A percentile compares a stretch with the other conserved stretches of the same genome.
Conservation (phyloP, 2,329 filamentous ascomycete species). For the Cercospora sesami region DNA sequence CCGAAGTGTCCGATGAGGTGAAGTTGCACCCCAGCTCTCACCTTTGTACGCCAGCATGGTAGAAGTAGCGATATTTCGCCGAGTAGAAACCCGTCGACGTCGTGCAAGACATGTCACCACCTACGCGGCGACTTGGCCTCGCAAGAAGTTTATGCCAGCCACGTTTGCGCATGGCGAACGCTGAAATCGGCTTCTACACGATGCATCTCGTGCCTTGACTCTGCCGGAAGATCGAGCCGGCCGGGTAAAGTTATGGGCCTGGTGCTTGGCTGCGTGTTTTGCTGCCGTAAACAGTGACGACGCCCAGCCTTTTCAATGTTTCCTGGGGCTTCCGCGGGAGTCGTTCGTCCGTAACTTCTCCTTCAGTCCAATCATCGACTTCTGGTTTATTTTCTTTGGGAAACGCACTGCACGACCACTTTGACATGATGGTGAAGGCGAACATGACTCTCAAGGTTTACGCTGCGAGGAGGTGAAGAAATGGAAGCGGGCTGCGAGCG, state of each 20-base stretch:
- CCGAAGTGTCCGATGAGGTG: not conserved
- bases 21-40: not conserved
- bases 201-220: slow-evolving; percentile 1
- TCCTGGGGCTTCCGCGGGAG: not conserved
- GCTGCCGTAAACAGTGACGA: not conserved
- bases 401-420: not conserved
- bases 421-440: not conserved
- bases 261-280: not conserved
- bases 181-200: not conserved
- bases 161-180: not conserved
- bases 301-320: not conserved
- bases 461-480: not conserved
- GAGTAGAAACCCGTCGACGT: not conserved
- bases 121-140: not conserved
- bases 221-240: not conserved
- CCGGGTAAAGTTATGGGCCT: not conserved
- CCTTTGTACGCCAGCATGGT: not conserved
- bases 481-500: not conserved
- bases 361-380: not conserved
- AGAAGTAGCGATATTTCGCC: slow-evolving; percentile 1
- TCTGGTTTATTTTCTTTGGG: not conserved
- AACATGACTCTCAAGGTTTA: not conserved
- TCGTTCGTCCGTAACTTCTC: not conserved
- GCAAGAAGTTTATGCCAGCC: not conserved
- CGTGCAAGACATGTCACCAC: not conserved